phyloP scores from a whole-genome alignment of 1,284 basidiomycete genomes.

The Albatrellus sp. region DNA sequence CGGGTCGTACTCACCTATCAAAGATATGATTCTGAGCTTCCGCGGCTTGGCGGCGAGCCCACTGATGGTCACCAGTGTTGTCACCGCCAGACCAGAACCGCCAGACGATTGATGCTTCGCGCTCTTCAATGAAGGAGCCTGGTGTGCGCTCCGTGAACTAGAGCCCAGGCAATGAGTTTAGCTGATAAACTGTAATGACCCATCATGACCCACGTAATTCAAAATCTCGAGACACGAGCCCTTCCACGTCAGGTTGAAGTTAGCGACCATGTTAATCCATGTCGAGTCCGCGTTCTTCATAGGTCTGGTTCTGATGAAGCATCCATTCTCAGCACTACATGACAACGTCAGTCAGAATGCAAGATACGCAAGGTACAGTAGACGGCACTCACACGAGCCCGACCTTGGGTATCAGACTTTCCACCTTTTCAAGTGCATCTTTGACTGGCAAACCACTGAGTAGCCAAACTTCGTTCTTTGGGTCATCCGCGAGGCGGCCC shows the following conservation, averaged over 20 bases:
- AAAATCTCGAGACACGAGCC: slow-evolving; percentile 68
- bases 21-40: slow-evolving; percentile 89
- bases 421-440: slow-evolving; percentile 47
- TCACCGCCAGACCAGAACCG: slow-evolving; percentile 59
- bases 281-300: slow-evolving; percentile 22
- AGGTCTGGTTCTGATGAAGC: slow-evolving; percentile 58
- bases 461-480: slow-evolving; percentile 70
- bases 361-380: background rate
- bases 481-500: slow-evolving; percentile 48
- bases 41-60: slow-evolving; percentile 77
- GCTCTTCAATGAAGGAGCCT: slow-evolving; percentile 73
- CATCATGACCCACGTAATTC: slow-evolving; percentile 47
- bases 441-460: slow-evolving; percentile 64
- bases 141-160: slow-evolving; percentile 85
- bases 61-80: slow-evolving; percentile 47
- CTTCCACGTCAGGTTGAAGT: slow-evolving; percentile 74
- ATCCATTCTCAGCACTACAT: slow-evolving; percentile 73
- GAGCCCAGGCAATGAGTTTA: background rate
- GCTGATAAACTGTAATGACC: slow-evolving; percentile 1
- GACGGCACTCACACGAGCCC: slow-evolving; percentile 56
- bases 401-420: slow-evolving; percentile 46
- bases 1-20: slow-evolving; percentile 35
- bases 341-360: background rate
- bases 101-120: slow-evolving; percentile 78
- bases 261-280: slow-evolving; percentile 75